A percentile compares a stretch with the other conserved stretches of the same genome.
Conservation (phyloP, 306 rosid genomes). For the Trichosanthes truncata region DNA sequence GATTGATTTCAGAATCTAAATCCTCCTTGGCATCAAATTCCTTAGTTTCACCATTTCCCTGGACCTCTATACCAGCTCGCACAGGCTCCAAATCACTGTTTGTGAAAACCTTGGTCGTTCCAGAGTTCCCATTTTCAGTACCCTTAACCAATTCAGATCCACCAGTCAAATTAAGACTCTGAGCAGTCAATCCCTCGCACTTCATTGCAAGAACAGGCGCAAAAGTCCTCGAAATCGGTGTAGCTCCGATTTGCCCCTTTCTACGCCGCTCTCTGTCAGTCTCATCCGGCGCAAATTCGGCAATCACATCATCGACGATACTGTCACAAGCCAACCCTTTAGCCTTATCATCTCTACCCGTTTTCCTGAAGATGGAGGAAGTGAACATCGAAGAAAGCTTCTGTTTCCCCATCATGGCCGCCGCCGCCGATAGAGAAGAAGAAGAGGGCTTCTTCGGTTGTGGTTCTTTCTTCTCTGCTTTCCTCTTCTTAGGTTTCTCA, state of each 20-base stretch:
- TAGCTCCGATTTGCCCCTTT: slow-evolving; percentile 23
- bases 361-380: slow-evolving; percentile 52
- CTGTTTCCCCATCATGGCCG: slow-evolving; percentile 75
- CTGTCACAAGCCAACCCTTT: slow-evolving; percentile 39
- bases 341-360: slow-evolving; percentile 43
- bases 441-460: slow-evolving; percentile 44
- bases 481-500: slow-evolving; percentile 51
- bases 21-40: slow-evolving; percentile 15
- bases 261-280: slow-evolving; percentile 52
- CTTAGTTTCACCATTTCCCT: slow-evolving; percentile 8
- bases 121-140: slow-evolving; percentile 9
- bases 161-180: slow-evolving; percentile 9
- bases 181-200: slow-evolving; percentile 18
- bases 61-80: slow-evolving; percentile 8
- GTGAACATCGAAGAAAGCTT: slow-evolving; percentile 87
- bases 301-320: slow-evolving; percentile 75
- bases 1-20: slow-evolving; percentile 14
- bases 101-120: background rate
- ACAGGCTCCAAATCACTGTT: slow-evolving; percentile 19
- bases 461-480: slow-evolving; percentile 46
- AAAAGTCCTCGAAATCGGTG: slow-evolving; percentile 11
- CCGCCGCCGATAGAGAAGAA: slow-evolving; percentile 65
- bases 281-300: slow-evolving; percentile 85
- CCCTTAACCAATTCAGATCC: slow-evolving; percentile 4
- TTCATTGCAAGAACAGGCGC: slow-evolving; percentile 2